A percentile compares a stretch with the other conserved stretches of the same genome.
Conservation (phyloP, 73 alveolate genomes). For the Paramecium primaurelia region DNA sequence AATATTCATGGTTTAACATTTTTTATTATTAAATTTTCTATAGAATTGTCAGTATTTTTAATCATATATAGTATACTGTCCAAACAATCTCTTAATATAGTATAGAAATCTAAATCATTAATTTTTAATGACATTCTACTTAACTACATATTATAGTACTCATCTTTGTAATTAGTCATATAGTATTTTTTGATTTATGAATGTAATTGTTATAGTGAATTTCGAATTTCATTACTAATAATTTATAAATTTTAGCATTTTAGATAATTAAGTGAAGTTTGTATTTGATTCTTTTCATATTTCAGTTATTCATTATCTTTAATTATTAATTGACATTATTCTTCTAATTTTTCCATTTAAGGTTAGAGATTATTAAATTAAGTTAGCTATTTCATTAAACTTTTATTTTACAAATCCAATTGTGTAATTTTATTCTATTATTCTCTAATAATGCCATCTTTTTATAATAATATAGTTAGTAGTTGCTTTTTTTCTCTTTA, state of each 20-base stretch:
- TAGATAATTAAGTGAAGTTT: background rate
- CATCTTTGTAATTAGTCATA: background rate
- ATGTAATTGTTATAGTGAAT: background rate
- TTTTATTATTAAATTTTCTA: background rate
- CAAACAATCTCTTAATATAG: background rate
- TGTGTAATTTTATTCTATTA: background rate
- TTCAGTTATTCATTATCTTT: conserved; percentile 18
- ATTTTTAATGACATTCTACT: background rate
- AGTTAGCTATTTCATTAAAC: background rate
- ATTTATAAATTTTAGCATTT: background rate
- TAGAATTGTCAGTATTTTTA: background rate
- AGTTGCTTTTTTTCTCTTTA: background rate
- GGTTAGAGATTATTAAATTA: background rate
- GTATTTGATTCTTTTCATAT: background rate
- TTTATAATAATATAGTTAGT: background rate
- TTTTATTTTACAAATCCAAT: background rate
- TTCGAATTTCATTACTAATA: background rate
- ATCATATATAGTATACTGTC: background rate
- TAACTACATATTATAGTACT: background rate
- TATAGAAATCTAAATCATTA: background rate
- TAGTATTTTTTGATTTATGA: background rate
- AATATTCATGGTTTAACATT: background rate
- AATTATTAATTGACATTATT: background rate
- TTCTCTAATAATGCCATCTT: background rate
- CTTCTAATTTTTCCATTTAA: background rate